Percentiles rank a stretch among this genome's conserved stretches.
phyloP scores from a whole-genome alignment of 2,329 filamentous ascomycete species.

The Rutstroemia sp. region DNA sequence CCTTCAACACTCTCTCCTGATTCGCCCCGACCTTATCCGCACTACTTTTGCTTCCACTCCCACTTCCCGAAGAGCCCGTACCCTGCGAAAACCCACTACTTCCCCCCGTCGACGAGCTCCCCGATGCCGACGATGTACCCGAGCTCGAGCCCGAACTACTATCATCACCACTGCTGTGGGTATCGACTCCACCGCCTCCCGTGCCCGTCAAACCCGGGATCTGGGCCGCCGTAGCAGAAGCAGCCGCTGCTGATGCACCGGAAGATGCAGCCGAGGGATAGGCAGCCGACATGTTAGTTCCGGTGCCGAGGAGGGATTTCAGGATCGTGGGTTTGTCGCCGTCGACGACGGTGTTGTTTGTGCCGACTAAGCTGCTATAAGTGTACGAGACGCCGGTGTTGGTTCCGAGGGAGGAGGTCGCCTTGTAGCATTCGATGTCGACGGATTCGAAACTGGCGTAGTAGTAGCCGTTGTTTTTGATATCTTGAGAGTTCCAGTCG shows the following conservation, averaged over 20 bases:
- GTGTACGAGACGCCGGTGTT: slow-evolving; percentile 67
- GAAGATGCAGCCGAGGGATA: slow-evolving; percentile 33
- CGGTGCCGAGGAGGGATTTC: slow-evolving; percentile 73
- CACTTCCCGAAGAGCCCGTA: slow-evolving; percentile 10
- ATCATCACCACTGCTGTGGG: slow-evolving; percentile 7
- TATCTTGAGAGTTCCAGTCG: slow-evolving; percentile 76
- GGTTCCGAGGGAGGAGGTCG: slow-evolving; percentile 51
- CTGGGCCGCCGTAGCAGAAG: slow-evolving; percentile 32
- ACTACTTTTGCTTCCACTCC: slow-evolving; percentile 7
- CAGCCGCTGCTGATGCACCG: slow-evolving; percentile 15
- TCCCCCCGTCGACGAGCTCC: slow-evolving; percentile 18
- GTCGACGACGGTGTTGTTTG: slow-evolving; percentile 72
- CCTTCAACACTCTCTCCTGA: slow-evolving; percentile 23
- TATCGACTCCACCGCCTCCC: slow-evolving; percentile 24
- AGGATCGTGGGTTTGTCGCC: slow-evolving; percentile 69
- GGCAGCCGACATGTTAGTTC: slow-evolving; percentile 59
- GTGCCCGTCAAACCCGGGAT: slow-evolving; percentile 49
- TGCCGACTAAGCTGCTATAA: slow-evolving; percentile 57
- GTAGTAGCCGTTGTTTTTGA: slow-evolving; percentile 81
- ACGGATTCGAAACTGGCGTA: slow-evolving; percentile 74
- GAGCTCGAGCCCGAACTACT: slow-evolving; percentile 8
- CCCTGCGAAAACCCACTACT: slow-evolving; percentile 29
- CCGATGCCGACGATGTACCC: slow-evolving; percentile 12
- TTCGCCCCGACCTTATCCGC: slow-evolving; percentile 20
- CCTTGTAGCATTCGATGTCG: slow-evolving; percentile 77